Conservation (phyloP, 83 land plant genomes). For the Thuja plicata region DNA sequence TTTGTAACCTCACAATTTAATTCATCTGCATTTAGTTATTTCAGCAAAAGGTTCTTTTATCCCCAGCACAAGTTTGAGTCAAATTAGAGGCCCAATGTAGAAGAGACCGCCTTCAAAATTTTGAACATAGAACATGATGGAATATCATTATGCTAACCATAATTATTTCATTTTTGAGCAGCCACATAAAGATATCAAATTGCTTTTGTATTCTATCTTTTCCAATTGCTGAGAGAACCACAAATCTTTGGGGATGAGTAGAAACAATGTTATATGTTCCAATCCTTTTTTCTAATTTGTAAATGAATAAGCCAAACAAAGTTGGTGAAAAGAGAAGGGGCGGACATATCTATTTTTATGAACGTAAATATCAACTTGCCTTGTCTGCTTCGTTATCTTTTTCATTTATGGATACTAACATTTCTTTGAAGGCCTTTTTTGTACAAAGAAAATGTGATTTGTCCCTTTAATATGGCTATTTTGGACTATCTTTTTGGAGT, state of each 20-base stretch:
- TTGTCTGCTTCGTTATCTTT: too few relatives aligned
- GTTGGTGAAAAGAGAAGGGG: background rate
- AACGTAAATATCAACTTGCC: too few relatives aligned
- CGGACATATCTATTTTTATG: background rate
- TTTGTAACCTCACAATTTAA: too few relatives aligned
- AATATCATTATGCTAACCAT: background rate
- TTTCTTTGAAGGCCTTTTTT: too few relatives aligned
- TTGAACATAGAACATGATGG: background rate
- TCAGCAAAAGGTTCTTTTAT: too few relatives aligned
- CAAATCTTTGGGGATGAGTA: background rate
- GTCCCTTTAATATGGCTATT: too few relatives aligned
- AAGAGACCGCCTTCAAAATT: background rate
- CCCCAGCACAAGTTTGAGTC: background rate
- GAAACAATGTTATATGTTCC: background rate
- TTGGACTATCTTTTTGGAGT: too few relatives aligned
- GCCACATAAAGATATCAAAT: background rate
- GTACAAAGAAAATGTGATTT: too few relatives aligned
- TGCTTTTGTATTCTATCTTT: background rate
- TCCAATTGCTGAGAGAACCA: background rate
- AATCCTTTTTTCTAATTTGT: background rate
- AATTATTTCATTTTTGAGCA: too few relatives aligned
- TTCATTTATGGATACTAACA: too few relatives aligned
- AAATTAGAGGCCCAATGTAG: background rate
- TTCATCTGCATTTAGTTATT: too few relatives aligned
- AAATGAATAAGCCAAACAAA: background rate